Base-by-base conservation (phyloP, 169 alveolate species). In the Plasmodium ovale region DNA sequence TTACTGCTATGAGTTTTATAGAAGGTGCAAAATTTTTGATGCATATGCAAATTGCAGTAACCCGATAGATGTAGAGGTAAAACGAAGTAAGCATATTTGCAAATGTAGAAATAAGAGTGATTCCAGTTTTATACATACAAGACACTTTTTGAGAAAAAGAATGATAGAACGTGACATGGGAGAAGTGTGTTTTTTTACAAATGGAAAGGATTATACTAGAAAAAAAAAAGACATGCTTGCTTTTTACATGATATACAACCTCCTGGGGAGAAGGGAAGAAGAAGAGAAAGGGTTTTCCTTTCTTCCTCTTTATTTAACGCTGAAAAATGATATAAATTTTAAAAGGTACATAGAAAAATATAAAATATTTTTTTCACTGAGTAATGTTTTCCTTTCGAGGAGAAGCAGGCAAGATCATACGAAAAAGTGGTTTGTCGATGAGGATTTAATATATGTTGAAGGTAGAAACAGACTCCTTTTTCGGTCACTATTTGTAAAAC, bases 1-100 rank as follows among this genome's bases (percentile, higher is more conserved):
- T 64, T 42, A 64, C 25, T 35, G 72, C 23, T 64, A 64, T 31
- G 58, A 64, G 29, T 64, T 64, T 64, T 64, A 64, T 23, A 64
- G 3, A 3, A 64, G 72, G 23, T 16, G 49, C 14, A 27, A 42
- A 35, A 14, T 64, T 16, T 64, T 64, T 27, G 0, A 27, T 23
- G 37, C 53, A 16, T 64, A 64, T 23, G 31, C 25, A 5, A 64
- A 64, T 64, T 10, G 31, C 19, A 27, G 19, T 16, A 35, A 19
- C 16, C 14, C 25, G 25, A 42, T 64, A 42, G 25, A 29, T 12
- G 27, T 6, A 35, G 9, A 6, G 14, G 16, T 21, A n/a, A 35
- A 12, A 35, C 25, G 16, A 27, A 64, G 25, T 27, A 42, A 42
- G 25, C 12, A 29, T 19, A 25, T 6, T 5, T 27, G 25, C n/a